Evolutionary conservation across 495 filamentous ascomycete species (phyloP).

Genomic region (Aspergillus nanangensis): DNA sequence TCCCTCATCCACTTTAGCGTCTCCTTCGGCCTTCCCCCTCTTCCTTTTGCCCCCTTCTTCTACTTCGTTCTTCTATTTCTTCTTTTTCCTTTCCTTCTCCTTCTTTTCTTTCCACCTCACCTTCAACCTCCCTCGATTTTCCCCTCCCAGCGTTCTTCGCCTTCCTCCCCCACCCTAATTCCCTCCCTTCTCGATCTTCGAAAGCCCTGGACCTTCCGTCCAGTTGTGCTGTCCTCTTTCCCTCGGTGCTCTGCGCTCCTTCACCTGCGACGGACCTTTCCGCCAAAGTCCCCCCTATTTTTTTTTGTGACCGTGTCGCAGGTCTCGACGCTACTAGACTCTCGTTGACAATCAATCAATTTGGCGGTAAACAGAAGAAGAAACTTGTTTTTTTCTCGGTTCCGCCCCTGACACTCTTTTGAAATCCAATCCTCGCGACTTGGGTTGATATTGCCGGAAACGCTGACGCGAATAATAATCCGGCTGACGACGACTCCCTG

Average conservation of each 20-base stretch:
- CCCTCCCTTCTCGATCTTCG: slow-evolving; percentile 1
- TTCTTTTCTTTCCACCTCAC: slow-evolving; percentile 1
- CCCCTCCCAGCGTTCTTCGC: neutral
- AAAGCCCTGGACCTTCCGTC: slow-evolving; percentile 13
- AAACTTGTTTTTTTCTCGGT: slow-evolving; percentile 8
- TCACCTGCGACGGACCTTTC: slow-evolving; percentile 2
- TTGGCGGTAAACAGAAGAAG: slow-evolving; percentile 17
- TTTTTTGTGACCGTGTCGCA: slow-evolving; percentile 18
- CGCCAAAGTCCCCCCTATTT: neutral
- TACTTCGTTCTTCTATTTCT: slow-evolving; percentile 2
- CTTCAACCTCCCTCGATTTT: too few species aligned
- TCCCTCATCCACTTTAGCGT: slow-evolving; percentile 10
- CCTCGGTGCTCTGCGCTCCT: neutral
- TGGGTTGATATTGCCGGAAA: neutral
- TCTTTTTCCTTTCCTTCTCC: neutral
- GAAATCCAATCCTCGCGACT: neutral
- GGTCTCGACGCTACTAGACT: slow-evolving; percentile 26
- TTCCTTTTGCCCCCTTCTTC: slow-evolving; percentile 4
- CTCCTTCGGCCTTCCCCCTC: too few species aligned
- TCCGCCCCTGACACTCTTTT: neutral
- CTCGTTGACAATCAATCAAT: slow-evolving; percentile 26
- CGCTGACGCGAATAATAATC: neutral
- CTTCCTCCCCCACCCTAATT: slow-evolving; percentile 4
- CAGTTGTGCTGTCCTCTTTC: slow-evolving; percentile 11
- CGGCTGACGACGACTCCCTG: slow-evolving; percentile 9